Conservation (phyloP, 768 basidiomycete genomes). For the Lentinula detonsa region DNA sequence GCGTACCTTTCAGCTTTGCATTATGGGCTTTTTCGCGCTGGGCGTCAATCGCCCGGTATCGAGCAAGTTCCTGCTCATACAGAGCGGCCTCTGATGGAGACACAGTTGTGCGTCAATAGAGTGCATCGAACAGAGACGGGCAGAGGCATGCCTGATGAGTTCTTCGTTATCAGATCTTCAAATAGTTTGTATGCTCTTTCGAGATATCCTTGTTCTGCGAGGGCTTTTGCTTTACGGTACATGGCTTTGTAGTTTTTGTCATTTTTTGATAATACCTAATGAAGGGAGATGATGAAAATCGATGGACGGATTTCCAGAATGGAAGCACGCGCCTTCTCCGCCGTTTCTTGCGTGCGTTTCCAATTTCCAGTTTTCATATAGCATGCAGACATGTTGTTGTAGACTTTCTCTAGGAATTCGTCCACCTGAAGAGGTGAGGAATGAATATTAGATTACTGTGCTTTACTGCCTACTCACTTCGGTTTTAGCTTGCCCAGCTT, state of each 20-base stretch:
- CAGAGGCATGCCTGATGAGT: constrained; percentile 43
- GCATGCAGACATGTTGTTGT: constrained; percentile 81
- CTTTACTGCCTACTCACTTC: constrained; percentile 39
- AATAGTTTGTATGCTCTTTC: constrained; percentile 67
- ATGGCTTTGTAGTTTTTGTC: constrained; percentile 71
- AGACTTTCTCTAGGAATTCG: constrained; percentile 72
- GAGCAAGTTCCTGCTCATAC: constrained; percentile 59
- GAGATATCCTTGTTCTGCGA: constrained; percentile 70
- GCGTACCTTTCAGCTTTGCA: constrained; percentile 67
- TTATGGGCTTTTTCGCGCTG: constrained; percentile 61
- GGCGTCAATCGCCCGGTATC: constrained; percentile 57
- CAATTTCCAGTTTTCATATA: constrained; percentile 78
- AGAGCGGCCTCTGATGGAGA: constrained; percentile 41
- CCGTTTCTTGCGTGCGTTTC: constrained; percentile 74
- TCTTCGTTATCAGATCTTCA: constrained; percentile 58
- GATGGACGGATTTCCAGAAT: background rate
- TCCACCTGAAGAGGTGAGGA: constrained; percentile 45
- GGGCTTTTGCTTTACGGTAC: constrained; percentile 76
- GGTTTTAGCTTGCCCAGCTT: constrained; percentile 49
- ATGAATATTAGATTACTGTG: background rate
- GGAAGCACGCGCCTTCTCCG: constrained; percentile 53
- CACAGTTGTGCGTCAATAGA: background rate
- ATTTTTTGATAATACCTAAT: constrained; percentile 69
- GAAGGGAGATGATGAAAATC: background rate
- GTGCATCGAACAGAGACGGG: background rate